These are phyloP conservation scores for Luffa aegyptiaca DNA, from an alignment of 306 rosid genomes.

Conservation along the genomic window DNA sequence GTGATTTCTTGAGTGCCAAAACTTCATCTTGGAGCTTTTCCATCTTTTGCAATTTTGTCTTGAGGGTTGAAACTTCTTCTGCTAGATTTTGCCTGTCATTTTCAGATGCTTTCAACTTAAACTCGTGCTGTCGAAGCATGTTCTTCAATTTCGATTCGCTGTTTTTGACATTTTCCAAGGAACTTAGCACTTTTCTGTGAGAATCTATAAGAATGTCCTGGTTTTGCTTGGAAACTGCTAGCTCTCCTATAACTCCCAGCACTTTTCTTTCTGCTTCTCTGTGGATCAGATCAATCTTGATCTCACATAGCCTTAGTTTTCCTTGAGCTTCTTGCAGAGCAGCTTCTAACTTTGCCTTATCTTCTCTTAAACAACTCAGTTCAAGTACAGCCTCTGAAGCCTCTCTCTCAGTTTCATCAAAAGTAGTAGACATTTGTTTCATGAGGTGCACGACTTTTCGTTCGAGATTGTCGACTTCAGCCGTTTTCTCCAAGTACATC, in stretches of 20 bases:
- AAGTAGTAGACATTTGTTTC: constrained; percentile 27
- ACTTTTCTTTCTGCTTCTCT: constrained; percentile 36
- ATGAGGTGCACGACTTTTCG: constrained; percentile 32
- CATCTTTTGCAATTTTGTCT: constrained; percentile 32
- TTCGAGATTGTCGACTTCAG: constrained; percentile 38
- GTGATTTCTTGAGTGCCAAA: constrained; percentile 32
- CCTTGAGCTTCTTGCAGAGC: constrained; percentile 39
- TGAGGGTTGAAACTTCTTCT: constrained; percentile 29
- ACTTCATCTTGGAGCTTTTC: constrained; percentile 28
- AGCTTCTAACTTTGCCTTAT: constrained; percentile 30
- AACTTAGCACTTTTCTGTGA: constrained; percentile 29
- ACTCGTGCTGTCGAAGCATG: constrained; percentile 27
- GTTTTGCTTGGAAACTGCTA: constrained; percentile 26
- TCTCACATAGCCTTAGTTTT: constrained; percentile 24
- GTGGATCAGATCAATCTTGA: constrained; percentile 20
- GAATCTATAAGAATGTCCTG: constrained; percentile 28
- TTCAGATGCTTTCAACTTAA: constrained; percentile 38
- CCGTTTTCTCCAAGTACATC: constrained; percentile 36
- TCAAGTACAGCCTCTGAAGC: constrained; percentile 36
- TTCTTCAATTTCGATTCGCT: constrained; percentile 30
- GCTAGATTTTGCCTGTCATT: constrained; percentile 28
- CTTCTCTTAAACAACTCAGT: constrained; percentile 27
- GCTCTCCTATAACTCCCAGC: constrained; percentile 26
- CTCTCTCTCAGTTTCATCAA: constrained; percentile 36
- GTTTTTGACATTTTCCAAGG: constrained; percentile 38